These are phyloP conservation scores for Goffeauzyma gilvescens DNA, from an alignment of 768 basidiomycete genomes.

Conservation along the genomic window DNA sequence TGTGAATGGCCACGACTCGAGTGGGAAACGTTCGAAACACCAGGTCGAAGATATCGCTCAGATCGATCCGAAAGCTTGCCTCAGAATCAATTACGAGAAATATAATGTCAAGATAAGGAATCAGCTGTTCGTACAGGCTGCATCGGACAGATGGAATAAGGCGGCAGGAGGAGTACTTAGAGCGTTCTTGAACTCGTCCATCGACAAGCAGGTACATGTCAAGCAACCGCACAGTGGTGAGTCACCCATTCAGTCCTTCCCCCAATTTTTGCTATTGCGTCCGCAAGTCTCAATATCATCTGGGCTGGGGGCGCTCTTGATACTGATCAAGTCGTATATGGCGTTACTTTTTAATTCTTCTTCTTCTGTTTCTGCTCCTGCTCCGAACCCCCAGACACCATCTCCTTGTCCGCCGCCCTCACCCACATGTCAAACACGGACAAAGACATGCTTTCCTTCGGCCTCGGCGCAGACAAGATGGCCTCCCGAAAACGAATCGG, in stretches of 20 bases:
- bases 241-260: not conserved
- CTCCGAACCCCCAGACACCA: slow-evolving; percentile 38
- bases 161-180: slow-evolving; percentile 52
- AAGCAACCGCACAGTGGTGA: slow-evolving; percentile 9
- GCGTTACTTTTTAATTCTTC: too few species aligned
- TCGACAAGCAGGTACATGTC: slow-evolving; percentile 14
- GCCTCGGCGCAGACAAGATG: slow-evolving; percentile 36
- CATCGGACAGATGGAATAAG: slow-evolving; percentile 58
- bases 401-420: slow-evolving; percentile 47
- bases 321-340: too few species aligned
- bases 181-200: slow-evolving; percentile 49
- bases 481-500: slow-evolving; percentile 42
- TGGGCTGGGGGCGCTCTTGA: too few species aligned
- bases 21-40: slow-evolving; percentile 4
- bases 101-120: slow-evolving; percentile 78
- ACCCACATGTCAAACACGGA: slow-evolving; percentile 42
- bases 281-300: too few species aligned
- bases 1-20: too few species aligned
- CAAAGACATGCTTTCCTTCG: slow-evolving; percentile 38
- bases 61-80: slow-evolving; percentile 48
- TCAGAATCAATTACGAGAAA: slow-evolving; percentile 73
- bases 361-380: too few species aligned
- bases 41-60: slow-evolving; percentile 6
- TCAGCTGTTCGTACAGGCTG: slow-evolving; percentile 61
- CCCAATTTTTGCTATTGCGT: not conserved